phyloP scores from a whole-genome alignment of 2,329 filamentous ascomycete genomes.

The Aspergillus sojae region DNA sequence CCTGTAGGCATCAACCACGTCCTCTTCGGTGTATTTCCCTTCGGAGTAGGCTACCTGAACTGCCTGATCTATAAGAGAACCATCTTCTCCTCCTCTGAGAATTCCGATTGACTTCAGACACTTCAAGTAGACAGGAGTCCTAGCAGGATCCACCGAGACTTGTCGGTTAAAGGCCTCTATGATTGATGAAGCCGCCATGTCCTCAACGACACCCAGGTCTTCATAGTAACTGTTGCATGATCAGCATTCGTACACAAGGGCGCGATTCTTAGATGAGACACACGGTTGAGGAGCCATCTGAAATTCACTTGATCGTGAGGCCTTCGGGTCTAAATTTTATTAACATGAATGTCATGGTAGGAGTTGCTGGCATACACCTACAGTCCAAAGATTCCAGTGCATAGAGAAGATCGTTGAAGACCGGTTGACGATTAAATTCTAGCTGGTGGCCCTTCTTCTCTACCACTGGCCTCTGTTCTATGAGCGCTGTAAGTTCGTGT shows the following conservation, averaged over 20 bases:
- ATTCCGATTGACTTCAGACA: conserved; percentile 64
- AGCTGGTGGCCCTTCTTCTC: conserved; percentile 40
- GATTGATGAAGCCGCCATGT: conserved; percentile 65
- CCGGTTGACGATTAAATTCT: conserved; percentile 36
- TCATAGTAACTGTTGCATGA: conserved; percentile 54
- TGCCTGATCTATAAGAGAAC: conserved; percentile 60
- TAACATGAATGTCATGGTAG: conserved; percentile 10
- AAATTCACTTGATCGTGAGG: conserved; percentile 32
- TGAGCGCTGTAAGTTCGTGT: conserved; percentile 59
- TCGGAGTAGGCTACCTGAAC: conserved; percentile 61
- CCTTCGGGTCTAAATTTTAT: conserved; percentile 32
- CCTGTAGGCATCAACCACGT: conserved; percentile 60
- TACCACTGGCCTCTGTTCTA: conserved; percentile 46
- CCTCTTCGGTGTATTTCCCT: conserved; percentile 59
- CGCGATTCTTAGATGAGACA: conserved; percentile 17
- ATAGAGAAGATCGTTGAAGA: conserved; percentile 43
- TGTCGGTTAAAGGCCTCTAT: conserved; percentile 66
- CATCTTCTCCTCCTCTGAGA: conserved; percentile 51
- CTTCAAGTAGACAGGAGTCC: conserved; percentile 64
- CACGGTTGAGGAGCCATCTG: conserved; percentile 37
- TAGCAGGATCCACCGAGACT: conserved; percentile 55
- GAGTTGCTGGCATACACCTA: conserved; percentile 22
- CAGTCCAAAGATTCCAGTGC: conserved; percentile 39
- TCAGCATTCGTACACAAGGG: conserved; percentile 9
- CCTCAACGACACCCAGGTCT: conserved; percentile 62